These are phyloP conservation scores for Funneliformis mosseae DNA, from an alignment of 192 early-diverging fungal species.

Conservation along the genomic window DNA sequence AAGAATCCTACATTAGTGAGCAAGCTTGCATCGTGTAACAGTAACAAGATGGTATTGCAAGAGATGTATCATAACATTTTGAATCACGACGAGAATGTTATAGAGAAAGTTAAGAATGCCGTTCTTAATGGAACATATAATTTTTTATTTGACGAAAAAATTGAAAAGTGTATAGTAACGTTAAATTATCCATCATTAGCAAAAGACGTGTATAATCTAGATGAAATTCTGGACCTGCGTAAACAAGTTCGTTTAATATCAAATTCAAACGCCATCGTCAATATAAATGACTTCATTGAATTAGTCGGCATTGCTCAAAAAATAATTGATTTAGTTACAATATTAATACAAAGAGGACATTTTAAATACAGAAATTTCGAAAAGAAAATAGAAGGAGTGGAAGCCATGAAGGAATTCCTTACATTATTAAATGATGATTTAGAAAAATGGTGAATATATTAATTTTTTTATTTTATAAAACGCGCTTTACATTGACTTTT, in stretches of 20 bases:
- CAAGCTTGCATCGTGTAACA: constrained; percentile 21
- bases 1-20: constrained; percentile 12
- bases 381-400: neutral
- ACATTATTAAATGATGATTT: constrained; percentile 2
- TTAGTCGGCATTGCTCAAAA: constrained; percentile 26
- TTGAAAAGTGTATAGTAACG: constrained; percentile 16
- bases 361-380: constrained; percentile 31
- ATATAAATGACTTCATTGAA: constrained; percentile 17
- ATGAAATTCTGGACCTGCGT: no score
- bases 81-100: constrained; percentile 15
- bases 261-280: no score
- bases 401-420: constrained; percentile 25
- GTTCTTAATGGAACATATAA: constrained; percentile 15
- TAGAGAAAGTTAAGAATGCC: constrained; percentile 23
- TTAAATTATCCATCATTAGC: neutral
- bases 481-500: neutral
- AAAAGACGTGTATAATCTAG: neutral
- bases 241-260: neutral
- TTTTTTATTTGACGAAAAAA: constrained; percentile 15
- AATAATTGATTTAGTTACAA: constrained; percentile 25
- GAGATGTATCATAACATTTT: constrained; percentile 24
- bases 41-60: constrained; percentile 7
- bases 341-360: constrained; percentile 31
- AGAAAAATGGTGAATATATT: constrained; percentile 20
- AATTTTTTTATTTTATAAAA: neutral